These are phyloP conservation scores for Deakozyma indianensis DNA, from an alignment of 805 yeast species.

Conservation along the genomic window DNA sequence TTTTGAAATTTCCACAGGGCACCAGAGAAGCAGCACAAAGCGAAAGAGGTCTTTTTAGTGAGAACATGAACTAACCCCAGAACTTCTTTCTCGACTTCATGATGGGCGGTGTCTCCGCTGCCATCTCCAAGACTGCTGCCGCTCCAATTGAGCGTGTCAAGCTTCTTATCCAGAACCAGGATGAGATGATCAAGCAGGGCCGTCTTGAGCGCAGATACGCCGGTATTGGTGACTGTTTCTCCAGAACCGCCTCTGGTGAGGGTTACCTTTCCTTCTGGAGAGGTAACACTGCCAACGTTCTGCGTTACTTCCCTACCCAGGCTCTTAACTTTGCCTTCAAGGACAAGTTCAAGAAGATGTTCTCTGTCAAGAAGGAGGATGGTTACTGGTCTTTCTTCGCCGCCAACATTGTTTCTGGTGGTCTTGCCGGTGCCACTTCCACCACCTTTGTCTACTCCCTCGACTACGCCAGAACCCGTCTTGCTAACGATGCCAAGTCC, in stretches of 20 bases:
- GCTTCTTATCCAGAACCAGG: conserved; percentile 88
- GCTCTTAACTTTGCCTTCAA: conserved; percentile 94
- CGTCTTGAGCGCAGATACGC: conserved; percentile 70
- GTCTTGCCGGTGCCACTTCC: conserved; percentile 90
- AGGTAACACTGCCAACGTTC: conserved; percentile 96
- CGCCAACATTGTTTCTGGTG: conserved; percentile 96
- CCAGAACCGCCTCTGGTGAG: conserved; percentile 80
- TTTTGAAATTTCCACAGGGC: too few relatives aligned
- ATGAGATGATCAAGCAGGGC: conserved; percentile 93
- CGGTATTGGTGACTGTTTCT: conserved; percentile 86
- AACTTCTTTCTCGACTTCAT: conserved; percentile 43
- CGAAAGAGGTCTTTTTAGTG: too few relatives aligned
- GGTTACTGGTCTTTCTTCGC: conserved; percentile 77
- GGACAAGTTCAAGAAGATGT: conserved; percentile 84
- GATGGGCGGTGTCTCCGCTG: conserved; percentile 98
- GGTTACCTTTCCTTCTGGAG: conserved; percentile 90
- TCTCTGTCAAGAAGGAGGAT: conserved; percentile 85
- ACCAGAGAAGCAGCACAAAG: too few relatives aligned
- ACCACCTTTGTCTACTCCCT: conserved; percentile 82
- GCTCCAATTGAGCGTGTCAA: conserved; percentile 93
- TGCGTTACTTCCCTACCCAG: conserved; percentile 97
- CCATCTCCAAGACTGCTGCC: conserved; percentile 89
- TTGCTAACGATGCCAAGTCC: conserved; percentile 85
- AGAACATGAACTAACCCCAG: too few relatives aligned
- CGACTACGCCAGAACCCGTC: conserved; percentile 94